A percentile compares a stretch with the other conserved stretches of the same genome.
Conservation (phyloP, 768 basidiomycete genomes). For the Leccinellum rugosiceps region DNA sequence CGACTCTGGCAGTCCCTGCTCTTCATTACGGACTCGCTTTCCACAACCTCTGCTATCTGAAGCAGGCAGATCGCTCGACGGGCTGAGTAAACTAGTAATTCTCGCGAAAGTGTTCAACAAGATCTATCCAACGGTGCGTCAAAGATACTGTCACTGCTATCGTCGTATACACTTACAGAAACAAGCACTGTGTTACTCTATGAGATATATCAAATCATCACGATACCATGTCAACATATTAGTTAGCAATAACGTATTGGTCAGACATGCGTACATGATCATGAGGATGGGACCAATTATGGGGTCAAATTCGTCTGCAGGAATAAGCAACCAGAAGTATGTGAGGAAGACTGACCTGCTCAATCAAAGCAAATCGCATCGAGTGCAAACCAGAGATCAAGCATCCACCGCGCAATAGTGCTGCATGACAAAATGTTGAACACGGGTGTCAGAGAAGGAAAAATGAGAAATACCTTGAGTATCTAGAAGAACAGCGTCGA, state of each 20-base stretch:
- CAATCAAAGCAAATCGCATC: conserved; percentile 87
- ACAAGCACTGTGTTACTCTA: conserved; percentile 57
- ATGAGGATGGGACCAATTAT: conserved; percentile 90
- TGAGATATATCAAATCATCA: not conserved
- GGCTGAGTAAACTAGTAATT: conserved; percentile 35
- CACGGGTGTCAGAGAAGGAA: not conserved
- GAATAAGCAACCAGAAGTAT: conserved; percentile 2
- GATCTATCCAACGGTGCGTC: conserved; percentile 52
- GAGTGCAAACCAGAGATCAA: conserved; percentile 92
- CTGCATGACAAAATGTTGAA: conserved; percentile 26
- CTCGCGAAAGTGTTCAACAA: conserved; percentile 93
- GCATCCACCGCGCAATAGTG: conserved; percentile 91
- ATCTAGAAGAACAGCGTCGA: conserved; percentile 22
- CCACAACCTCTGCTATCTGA: no score
- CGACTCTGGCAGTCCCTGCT: no score
- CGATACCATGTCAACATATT: conserved; percentile 42
- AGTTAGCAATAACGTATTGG: conserved; percentile 89
- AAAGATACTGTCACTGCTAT: not conserved
- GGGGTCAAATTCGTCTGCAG: conserved; percentile 71
- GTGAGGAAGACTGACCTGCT: conserved; percentile 54
- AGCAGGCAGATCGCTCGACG: no score
- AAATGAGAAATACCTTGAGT: conserved; percentile 32
- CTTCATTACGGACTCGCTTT: no score
- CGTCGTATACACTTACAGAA: conserved; percentile 48
- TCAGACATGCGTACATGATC: conserved; percentile 88